Conservation (phyloP, 306 rosid species). For the Neltuma alba region DNA sequence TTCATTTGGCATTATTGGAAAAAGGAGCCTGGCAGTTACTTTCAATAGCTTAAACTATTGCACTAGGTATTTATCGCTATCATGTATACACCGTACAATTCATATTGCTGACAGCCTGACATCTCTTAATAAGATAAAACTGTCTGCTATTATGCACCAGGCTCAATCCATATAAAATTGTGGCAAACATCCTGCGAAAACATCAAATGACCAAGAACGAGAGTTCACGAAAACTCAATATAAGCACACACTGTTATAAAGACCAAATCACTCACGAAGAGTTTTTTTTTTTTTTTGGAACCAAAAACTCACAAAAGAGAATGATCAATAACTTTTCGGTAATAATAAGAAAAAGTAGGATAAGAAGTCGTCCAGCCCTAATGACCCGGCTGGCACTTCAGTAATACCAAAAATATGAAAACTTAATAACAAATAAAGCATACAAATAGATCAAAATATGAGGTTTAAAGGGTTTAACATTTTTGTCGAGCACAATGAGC, state of each 20-base stretch:
- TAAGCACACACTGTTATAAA: not conserved
- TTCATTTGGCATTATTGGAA: not conserved
- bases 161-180: not conserved
- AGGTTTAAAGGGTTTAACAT: conserved; percentile 1
- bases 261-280: conserved; percentile 13
- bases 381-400: not conserved
- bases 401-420: not conserved
- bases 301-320: not conserved
- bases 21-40: no score
- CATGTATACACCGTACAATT: no score
- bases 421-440: not conserved
- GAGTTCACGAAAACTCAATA: not conserved
- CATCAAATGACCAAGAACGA: not conserved
- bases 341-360: not conserved
- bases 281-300: no score
- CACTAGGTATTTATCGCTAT: not conserved
- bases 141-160: no score
- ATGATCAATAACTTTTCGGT: not conserved
- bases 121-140: no score
- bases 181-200: not conserved
- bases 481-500: conserved; percentile 42
- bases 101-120: no score
- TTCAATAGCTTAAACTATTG: no score
- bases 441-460: not conserved
- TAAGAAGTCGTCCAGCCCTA: not conserved